Conservation (phyloP, 805 yeast genomes). For the Dipodascopsis uninucleata region DNA sequence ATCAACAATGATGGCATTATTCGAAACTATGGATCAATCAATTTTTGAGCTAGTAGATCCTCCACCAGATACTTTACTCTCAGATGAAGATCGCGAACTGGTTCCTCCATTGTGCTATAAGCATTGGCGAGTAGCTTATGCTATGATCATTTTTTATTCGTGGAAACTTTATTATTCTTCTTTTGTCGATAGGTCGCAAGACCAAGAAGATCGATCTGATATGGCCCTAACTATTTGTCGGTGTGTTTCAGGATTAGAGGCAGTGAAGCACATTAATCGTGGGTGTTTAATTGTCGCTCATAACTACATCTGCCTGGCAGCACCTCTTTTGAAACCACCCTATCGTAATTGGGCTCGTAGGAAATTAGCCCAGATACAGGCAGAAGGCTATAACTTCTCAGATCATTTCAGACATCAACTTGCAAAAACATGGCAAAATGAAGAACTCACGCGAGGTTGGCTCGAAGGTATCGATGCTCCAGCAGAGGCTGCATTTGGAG, state of each 20-base stretch:
- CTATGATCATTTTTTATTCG: slow-evolving; percentile 9
- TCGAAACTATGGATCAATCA: slow-evolving; percentile 13
- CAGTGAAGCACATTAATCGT: slow-evolving; percentile 10
- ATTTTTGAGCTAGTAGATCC: slow-evolving; percentile 10
- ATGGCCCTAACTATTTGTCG: slow-evolving; percentile 16
- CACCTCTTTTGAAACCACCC: slow-evolving; percentile 16
- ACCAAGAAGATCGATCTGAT: slow-evolving; percentile 10
- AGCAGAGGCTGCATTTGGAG: slow-evolving; percentile 10
- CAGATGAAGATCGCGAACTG: slow-evolving; percentile 9
- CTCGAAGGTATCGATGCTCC: slow-evolving; percentile 18
- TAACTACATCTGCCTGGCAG: slow-evolving; percentile 20
- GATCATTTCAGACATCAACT: slow-evolving; percentile 20
- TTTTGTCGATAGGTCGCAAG: slow-evolving; percentile 15
- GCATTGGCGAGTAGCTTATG: slow-evolving; percentile 11
- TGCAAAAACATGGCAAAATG: slow-evolving; percentile 17
- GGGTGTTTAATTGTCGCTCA: slow-evolving; percentile 19
- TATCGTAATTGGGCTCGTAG: slow-evolving; percentile 22
- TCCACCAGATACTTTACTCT: slow-evolving; percentile 6
- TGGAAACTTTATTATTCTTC: slow-evolving; percentile 23
- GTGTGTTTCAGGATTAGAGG: slow-evolving; percentile 17
- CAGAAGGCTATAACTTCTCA: slow-evolving; percentile 20
- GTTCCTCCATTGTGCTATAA: slow-evolving; percentile 20
- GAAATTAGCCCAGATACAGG: slow-evolving; percentile 21
- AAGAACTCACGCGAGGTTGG: slow-evolving; percentile 23
- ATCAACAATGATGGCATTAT: slow-evolving; percentile 13